These are phyloP conservation scores for Lobosporangium transversale DNA, from an alignment of 192 early-diverging fungal species.

Conservation along the genomic window DNA sequence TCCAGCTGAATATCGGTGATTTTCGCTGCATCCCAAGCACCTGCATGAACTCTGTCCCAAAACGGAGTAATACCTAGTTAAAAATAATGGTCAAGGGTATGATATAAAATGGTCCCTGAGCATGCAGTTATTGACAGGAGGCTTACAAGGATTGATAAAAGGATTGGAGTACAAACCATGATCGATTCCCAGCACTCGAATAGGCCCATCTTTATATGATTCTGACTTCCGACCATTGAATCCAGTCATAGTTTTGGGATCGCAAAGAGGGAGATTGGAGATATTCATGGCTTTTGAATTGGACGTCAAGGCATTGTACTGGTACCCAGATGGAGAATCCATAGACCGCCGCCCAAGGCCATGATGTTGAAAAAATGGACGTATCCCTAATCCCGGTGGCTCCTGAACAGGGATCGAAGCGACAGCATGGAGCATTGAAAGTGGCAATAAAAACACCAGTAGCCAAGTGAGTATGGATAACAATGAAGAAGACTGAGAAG, in stretches of 20 bases:
- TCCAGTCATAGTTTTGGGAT: slow-evolving; percentile 23
- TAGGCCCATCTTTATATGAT: slow-evolving; percentile 11
- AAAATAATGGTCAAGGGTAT: no score
- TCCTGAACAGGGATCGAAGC: slow-evolving; percentile 6
- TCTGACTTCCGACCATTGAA: slow-evolving; percentile 17
- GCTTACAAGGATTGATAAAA: no score
- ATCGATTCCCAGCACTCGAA: slow-evolving; percentile 13
- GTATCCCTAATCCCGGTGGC: not conserved
- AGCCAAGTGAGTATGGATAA: no score
- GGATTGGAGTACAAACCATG: no score
- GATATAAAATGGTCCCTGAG: no score
- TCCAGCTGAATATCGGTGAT: slow-evolving; percentile 11
- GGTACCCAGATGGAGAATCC: no score
- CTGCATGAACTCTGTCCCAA: slow-evolving; percentile 7
- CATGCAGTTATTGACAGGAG: no score
- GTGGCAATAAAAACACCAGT: not conserved
- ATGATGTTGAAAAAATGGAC: not conserved
- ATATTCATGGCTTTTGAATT: slow-evolving; percentile 31
- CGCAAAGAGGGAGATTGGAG: slow-evolving; percentile 26
- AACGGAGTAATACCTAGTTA: slow-evolving; percentile 13
- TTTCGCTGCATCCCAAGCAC: slow-evolving; percentile 25
- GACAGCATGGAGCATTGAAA: not conserved
- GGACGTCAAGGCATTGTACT: not conserved
- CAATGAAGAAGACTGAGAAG: no score
- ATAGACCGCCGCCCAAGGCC: not conserved